Evolutionary conservation across 2,329 filamentous ascomycete species (phyloP).

Genomic region (Aspergillus aculeatinus): DNA sequence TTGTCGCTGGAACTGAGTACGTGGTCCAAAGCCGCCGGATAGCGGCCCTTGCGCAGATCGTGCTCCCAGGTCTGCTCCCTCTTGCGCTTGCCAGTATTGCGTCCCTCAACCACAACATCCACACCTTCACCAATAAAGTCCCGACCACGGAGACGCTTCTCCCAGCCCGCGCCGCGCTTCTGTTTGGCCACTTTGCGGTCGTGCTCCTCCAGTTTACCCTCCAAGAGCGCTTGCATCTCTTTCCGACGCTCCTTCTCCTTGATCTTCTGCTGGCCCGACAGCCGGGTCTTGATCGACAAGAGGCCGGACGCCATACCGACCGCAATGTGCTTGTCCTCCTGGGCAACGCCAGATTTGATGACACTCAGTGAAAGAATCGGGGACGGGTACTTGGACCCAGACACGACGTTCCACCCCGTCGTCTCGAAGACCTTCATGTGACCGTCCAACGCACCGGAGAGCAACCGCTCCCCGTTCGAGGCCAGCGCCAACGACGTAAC

Average conservation of each 20-base stretch:
- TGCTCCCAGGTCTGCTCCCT: constrained; percentile 76
- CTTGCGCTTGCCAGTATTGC: constrained; percentile 60
- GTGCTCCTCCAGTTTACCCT: constrained; percentile 74
- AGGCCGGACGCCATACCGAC: constrained; percentile 94
- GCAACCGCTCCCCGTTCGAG: constrained; percentile 74
- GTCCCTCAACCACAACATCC: constrained; percentile 80
- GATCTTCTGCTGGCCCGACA: constrained; percentile 77
- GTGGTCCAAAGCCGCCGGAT: constrained; percentile 73
- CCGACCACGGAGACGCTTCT: constrained; percentile 65
- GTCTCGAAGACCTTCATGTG: constrained; percentile 98
- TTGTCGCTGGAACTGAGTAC: constrained; percentile 65
- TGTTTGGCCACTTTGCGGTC: constrained; percentile 71
- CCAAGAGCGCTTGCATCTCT: constrained; percentile 79
- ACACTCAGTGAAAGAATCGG: constrained; percentile 84
- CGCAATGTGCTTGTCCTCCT: constrained; percentile 86
- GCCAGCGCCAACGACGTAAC: constrained; percentile 84
- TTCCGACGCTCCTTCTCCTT: constrained; percentile 74
- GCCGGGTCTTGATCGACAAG: constrained; percentile 84
- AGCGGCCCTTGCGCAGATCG: constrained; percentile 75
- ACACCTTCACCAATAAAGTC: constrained; percentile 81
- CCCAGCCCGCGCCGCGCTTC: constrained; percentile 62
- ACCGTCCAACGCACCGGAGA: constrained; percentile 88
- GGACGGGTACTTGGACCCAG: constrained; percentile 86
- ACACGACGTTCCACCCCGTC: constrained; percentile 91
- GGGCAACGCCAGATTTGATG: constrained; percentile 64